Conservation (phyloP, 495 filamentous ascomycete species). For the Friedmanniomyces endolithicus region DNA sequence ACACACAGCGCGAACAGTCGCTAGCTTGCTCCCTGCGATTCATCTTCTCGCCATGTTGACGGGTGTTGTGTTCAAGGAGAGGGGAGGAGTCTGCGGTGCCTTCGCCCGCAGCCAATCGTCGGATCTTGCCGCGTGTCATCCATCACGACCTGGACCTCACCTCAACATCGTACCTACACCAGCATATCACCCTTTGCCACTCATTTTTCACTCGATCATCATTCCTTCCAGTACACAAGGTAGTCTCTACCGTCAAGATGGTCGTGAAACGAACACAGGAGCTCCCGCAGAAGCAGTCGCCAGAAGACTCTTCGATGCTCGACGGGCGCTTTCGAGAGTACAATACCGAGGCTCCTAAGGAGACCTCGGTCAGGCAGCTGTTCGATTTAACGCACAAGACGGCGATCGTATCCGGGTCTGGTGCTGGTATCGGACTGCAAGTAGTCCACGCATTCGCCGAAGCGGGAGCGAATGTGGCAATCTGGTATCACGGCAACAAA, state of each 20-base stretch:
- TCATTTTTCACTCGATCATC: too few relatives aligned
- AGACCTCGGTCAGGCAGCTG: slow-evolving; percentile 52
- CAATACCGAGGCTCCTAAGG: slow-evolving; percentile 39
- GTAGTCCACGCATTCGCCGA: slow-evolving; percentile 70
- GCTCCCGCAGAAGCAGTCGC: slow-evolving; percentile 1
- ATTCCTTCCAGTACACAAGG: too few relatives aligned
- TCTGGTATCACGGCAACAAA: slow-evolving; percentile 75
- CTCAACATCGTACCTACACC: too few relatives aligned
- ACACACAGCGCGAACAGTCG: too few relatives aligned
- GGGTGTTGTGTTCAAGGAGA: too few relatives aligned
- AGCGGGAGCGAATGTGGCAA: slow-evolving; percentile 74
- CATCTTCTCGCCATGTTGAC: too few relatives aligned
- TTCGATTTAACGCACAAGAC: slow-evolving; percentile 77
- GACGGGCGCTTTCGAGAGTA: slow-evolving; percentile 26
- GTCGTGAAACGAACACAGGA: slow-evolving; percentile 1
- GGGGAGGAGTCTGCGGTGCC: too few relatives aligned
- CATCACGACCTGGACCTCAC: too few relatives aligned
- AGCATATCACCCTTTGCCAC: too few relatives aligned
- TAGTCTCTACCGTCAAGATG: not conserved
- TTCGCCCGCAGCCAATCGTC: too few relatives aligned
- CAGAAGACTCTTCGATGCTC: slow-evolving; percentile 20
- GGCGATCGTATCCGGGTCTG: slow-evolving; percentile 72
- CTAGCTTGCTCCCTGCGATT: too few relatives aligned
- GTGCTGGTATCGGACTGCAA: slow-evolving; percentile 66
- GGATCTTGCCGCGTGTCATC: too few relatives aligned